phyloP scores from a whole-genome alignment of 345 rosid genomes.

The Lepidium africanum region DNA sequence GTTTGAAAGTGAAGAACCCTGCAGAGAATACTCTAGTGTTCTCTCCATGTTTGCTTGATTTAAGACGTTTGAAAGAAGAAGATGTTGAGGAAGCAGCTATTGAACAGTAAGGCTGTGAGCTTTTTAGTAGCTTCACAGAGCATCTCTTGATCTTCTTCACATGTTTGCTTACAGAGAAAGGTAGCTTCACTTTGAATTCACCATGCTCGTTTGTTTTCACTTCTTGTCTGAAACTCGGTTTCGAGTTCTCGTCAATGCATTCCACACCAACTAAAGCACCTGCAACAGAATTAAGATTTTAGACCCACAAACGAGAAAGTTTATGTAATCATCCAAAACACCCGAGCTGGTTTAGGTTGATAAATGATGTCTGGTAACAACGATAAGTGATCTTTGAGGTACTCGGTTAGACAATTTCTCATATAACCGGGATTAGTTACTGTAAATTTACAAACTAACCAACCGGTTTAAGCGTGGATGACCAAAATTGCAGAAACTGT shows the following conservation, averaged over 20 bases:
- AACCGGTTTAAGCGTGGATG: no score
- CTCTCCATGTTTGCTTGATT: slow-evolving; percentile 40
- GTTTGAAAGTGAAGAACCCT: slow-evolving; percentile 88
- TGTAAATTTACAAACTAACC: no score
- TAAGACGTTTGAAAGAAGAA: slow-evolving; percentile 46
- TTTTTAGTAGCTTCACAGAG: slow-evolving; percentile 51
- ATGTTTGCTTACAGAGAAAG: slow-evolving; percentile 58
- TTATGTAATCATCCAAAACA: not conserved
- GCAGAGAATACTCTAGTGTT: slow-evolving; percentile 60
- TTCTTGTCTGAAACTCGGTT: slow-evolving; percentile 40
- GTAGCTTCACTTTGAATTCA: slow-evolving; percentile 55
- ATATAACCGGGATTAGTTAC: no score
- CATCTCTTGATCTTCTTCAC: slow-evolving; percentile 63
- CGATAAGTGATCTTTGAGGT: no score
- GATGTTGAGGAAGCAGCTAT: slow-evolving; percentile 67
- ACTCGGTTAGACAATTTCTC: no score
- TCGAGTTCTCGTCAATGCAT: slow-evolving; percentile 46
- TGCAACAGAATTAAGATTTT: slow-evolving; percentile 26
- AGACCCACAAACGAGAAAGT: not conserved
- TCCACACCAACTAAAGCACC: slow-evolving; percentile 79
- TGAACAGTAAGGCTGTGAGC: slow-evolving; percentile 69
- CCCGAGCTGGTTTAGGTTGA: no score
- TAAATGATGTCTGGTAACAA: no score
- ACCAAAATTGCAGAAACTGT: no score
- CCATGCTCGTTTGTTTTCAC: slow-evolving; percentile 70